A percentile compares a stretch with the other conserved stretches of the same genome.
phyloP scores from a whole-genome alignment of 1,284 basidiomycete species.

The Pyrrhoderma noxium region DNA sequence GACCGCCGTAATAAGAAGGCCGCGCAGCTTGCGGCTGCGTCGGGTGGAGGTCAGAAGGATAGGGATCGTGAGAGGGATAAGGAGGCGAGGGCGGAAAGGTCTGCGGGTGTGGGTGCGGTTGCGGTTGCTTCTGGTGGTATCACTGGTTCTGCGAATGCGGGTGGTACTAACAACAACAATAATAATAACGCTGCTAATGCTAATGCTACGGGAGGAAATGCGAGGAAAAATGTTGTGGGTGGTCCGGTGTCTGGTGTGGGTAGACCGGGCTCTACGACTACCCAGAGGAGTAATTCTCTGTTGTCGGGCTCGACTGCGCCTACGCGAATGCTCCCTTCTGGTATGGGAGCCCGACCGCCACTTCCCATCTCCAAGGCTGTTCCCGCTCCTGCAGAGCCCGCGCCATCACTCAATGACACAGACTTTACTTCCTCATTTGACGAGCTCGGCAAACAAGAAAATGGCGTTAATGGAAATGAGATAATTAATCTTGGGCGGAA shows the following conservation, averaged over 20 bases:
- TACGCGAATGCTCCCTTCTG: constrained; percentile 35
- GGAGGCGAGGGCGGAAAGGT: constrained; percentile 18
- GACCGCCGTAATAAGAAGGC: constrained; percentile 98
- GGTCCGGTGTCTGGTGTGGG: too few species aligned
- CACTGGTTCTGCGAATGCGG: constrained; percentile 13
- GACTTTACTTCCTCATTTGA: constrained; percentile 58
- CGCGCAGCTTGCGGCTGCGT: constrained; percentile 63
- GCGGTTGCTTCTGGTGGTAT: constrained; percentile 17
- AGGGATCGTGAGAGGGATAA: constrained; percentile 17
- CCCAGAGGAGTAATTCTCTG: constrained; percentile 34
- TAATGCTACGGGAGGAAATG: too few species aligned
- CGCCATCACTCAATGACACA: constrained; percentile 65
- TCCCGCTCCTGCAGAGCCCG: constrained; percentile 71
- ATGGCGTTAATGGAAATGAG: neutral
- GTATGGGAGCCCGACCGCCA: constrained; percentile 42
- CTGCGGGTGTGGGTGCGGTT: constrained; percentile 20
- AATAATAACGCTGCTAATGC: too few species aligned
- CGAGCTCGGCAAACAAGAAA: constrained; percentile 25
- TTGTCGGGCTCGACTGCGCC: constrained; percentile 49
- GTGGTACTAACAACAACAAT: too few species aligned
- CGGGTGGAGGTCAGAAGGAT: constrained; percentile 30
- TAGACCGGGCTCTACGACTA: constrained; percentile 1
- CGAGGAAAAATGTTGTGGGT: too few species aligned
- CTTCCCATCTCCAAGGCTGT: constrained; percentile 63
- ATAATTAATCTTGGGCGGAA: neutral